phyloP scores from a whole-genome alignment of 2,329 filamentous ascomycete species.

The Onygena corvina region DNA sequence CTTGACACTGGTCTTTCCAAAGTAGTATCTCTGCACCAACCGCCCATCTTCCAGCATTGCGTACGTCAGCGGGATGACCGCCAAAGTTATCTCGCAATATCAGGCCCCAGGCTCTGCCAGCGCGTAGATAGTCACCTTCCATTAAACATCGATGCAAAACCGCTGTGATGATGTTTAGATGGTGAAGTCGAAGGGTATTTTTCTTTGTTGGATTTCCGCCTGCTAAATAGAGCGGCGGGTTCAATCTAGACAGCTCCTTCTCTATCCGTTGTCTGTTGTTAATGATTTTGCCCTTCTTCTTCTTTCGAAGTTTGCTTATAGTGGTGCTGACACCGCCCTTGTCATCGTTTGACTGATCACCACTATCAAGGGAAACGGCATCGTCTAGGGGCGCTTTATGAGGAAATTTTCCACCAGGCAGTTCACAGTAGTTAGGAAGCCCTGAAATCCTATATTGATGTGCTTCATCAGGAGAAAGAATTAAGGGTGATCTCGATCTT shows the following conservation, averaged over 20 bases:
- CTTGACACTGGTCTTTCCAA: conserved; percentile 33
- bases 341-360: background rate
- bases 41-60: conserved; percentile 61
- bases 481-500: conserved; percentile 16
- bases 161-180: conserved; percentile 55
- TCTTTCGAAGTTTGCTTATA: background rate
- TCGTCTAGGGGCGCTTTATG: conserved; percentile 22
- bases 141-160: conserved; percentile 62
- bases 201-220: conserved; percentile 21
- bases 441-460: conserved; percentile 35
- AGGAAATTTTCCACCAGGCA: conserved; percentile 33
- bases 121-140: conserved; percentile 57
- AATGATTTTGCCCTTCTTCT: background rate
- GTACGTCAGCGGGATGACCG: conserved; percentile 53
- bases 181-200: conserved; percentile 35
- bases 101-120: conserved; percentile 62
- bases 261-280: conserved; percentile 14
- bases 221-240: conserved; percentile 26
- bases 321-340: background rate
- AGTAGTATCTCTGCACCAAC: conserved; percentile 76
- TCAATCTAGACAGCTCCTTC: conserved; percentile 23
- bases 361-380: conserved; percentile 6
- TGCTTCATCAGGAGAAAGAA: conserved; percentile 31
- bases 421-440: conserved; percentile 27
- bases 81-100: conserved; percentile 51